phyloP scores from a whole-genome alignment of 345 rosid species.

The Abelmoschus esculentus region DNA sequence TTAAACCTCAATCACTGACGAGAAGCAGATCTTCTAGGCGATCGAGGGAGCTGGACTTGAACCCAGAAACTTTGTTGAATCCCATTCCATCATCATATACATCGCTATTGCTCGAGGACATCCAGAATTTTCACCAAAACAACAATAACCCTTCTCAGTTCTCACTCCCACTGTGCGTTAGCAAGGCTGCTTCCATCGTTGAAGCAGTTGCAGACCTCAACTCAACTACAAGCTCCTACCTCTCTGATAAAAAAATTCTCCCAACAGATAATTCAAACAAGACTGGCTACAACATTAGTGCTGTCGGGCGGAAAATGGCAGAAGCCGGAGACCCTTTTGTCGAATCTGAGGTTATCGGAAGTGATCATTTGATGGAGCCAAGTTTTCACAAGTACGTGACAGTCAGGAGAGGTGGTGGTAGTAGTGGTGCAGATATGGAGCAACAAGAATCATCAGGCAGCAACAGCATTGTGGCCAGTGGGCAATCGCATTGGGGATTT shows the following conservation, averaged over 20 bases:
- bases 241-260: constrained; percentile 23
- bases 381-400: constrained; percentile 87
- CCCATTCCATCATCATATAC: constrained; percentile 64
- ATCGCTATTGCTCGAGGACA: constrained; percentile 68
- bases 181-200: constrained; percentile 67
- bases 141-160: constrained; percentile 27
- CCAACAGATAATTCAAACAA: constrained; percentile 25
- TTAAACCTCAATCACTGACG: constrained; percentile 44
- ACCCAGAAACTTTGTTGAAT: constrained; percentile 45
- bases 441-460: constrained; percentile 91
- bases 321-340: constrained; percentile 48
- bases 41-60: constrained; percentile 61
- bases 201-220: constrained; percentile 89
- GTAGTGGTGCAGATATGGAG: constrained; percentile 26
- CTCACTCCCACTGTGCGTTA: constrained; percentile 56
- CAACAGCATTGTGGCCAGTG: constrained; percentile 54
- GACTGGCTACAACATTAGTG: constrained; percentile 10
- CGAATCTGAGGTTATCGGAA: constrained; percentile 47
- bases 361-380: constrained; percentile 69
- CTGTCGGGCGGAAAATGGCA: constrained; percentile 25
- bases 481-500: constrained; percentile 29
- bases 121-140: constrained; percentile 86
- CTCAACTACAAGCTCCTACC: constrained; percentile 48
- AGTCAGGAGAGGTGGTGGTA: constrained; percentile 44
- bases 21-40: constrained; percentile 70